Percentiles rank a stretch among this genome's conserved stretches.
These are phyloP conservation scores for Curvularia sp. DNA, from an alignment of 2,329 filamentous ascomycete species.

Conservation along the genomic window DNA sequence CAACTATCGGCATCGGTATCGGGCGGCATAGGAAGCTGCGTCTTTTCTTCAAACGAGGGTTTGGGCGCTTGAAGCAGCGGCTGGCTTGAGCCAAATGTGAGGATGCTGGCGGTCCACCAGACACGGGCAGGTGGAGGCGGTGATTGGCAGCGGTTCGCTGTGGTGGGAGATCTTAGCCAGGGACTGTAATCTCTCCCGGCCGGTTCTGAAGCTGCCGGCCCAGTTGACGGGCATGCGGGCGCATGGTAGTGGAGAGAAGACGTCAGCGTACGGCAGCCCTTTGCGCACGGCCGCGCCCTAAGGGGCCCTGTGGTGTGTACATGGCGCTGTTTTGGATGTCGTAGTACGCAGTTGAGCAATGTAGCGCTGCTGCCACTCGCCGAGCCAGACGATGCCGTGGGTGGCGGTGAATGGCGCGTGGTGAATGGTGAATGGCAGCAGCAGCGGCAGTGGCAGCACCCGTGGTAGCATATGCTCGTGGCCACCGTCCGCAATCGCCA, in stretches of 20 bases:
- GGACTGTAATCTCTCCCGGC: conserved; percentile 29
- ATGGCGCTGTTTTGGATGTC: background rate
- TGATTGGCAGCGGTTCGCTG: conserved; percentile 25
- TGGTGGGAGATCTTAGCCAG: conserved; percentile 25
- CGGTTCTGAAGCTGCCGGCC: conserved; percentile 21
- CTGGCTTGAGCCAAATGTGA: conserved; percentile 28
- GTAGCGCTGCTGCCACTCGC: conserved; percentile 16
- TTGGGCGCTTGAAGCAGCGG: conserved; percentile 22
- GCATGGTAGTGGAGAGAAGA: conserved; percentile 23
- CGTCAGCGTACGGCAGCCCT: conserved; percentile 36
- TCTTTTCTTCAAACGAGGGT: conserved; percentile 34
- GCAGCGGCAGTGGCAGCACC: too few species aligned
- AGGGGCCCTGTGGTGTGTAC: background rate
- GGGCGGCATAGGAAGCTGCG: conserved; percentile 27
- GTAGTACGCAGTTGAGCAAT: background rate
- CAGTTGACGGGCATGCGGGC: conserved; percentile 1
- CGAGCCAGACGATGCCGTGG: conserved; percentile 9
- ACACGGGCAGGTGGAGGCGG: conserved; percentile 18
- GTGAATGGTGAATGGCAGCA: too few species aligned
- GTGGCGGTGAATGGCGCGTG: conserved; percentile 20
- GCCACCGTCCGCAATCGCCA: background rate
- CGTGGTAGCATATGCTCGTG: too few species aligned
- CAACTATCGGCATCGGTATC: conserved; percentile 10
- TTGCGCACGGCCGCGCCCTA: conserved; percentile 10
- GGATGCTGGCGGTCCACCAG: conserved; percentile 24